A percentile compares a stretch with the other conserved stretches of the same genome.
phyloP scores from a whole-genome alignment of 1,284 basidiomycete genomes.

The Cryptococcus sp. region DNA sequence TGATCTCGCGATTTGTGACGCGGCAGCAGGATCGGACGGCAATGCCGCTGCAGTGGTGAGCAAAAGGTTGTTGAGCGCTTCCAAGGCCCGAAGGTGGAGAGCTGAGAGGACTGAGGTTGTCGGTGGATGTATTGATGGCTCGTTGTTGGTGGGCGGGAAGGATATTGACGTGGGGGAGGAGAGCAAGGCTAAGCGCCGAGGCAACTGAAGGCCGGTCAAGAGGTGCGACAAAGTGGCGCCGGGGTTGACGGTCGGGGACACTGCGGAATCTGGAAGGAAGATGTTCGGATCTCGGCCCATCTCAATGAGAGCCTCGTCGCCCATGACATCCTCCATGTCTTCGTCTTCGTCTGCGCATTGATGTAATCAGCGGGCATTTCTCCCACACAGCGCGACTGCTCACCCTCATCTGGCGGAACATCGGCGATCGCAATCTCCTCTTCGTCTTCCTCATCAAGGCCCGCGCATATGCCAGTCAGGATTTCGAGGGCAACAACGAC shows the following conservation, averaged over 20 bases:
- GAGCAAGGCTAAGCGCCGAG: slow-evolving; percentile 65
- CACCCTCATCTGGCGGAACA: slow-evolving; percentile 50
- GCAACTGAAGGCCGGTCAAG: slow-evolving; percentile 56
- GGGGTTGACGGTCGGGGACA: slow-evolving; percentile 43
- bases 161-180: slow-evolving; percentile 73
- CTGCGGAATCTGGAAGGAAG: slow-evolving; percentile 28
- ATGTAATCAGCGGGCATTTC: slow-evolving; percentile 11
- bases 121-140: slow-evolving; percentile 74
- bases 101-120: slow-evolving; percentile 78
- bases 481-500: slow-evolving; percentile 80
- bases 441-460: slow-evolving; percentile 68
- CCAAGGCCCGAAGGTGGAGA: slow-evolving; percentile 79
- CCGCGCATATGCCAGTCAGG: slow-evolving; percentile 82
- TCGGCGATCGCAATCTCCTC: slow-evolving; percentile 18
- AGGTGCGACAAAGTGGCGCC: slow-evolving; percentile 43
- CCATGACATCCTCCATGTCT: slow-evolving; percentile 49
- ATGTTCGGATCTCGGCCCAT: slow-evolving; percentile 46
- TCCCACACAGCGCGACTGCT: slow-evolving; percentile 21
- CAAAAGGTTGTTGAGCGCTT: slow-evolving; percentile 88
- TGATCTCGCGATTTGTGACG: slow-evolving; percentile 48
- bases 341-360: slow-evolving; percentile 45
- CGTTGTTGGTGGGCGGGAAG: slow-evolving; percentile 68
- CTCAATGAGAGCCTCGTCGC: slow-evolving; percentile 53
- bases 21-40: slow-evolving; percentile 48
- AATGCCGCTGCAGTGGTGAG: slow-evolving; percentile 62